A percentile compares a stretch with the other conserved stretches of the same genome.
Conservation (phyloP, 2,329 filamentous ascomycete genomes). For the Monilinia polystroma region DNA sequence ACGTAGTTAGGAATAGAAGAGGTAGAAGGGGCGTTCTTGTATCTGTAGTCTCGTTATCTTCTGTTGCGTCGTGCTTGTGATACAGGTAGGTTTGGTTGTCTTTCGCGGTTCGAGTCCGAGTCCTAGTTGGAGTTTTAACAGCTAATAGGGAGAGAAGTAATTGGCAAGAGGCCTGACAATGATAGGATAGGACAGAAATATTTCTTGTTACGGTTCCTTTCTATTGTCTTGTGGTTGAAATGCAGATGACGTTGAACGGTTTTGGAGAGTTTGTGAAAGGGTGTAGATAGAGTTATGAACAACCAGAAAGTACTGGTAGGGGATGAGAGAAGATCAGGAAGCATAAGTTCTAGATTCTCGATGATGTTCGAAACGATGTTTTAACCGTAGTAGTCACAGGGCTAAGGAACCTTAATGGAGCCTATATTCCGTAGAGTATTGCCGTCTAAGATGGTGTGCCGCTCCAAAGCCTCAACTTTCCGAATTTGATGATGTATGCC, state of each 20-base stretch:
- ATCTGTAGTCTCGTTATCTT: neutral
- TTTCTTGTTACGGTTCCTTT: conserved; percentile 1
- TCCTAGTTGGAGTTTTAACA: neutral
- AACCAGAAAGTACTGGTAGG: conserved; percentile 21
- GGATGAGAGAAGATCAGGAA: conserved; percentile 3
- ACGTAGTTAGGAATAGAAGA: neutral
- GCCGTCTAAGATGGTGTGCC: neutral
- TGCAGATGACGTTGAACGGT: neutral
- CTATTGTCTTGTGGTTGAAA: neutral
- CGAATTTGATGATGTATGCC: neutral
- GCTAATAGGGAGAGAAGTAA: neutral
- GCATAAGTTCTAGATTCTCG: conserved; percentile 14
- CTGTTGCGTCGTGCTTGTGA: neutral
- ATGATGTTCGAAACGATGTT: neutral
- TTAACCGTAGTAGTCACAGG: conserved; percentile 1
- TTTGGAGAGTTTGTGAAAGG: neutral
- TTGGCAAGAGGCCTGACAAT: neutral
- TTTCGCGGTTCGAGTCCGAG: neutral
- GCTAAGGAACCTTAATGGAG: neutral
- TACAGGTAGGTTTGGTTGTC: neutral
- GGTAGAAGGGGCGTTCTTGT: conserved; percentile 1
- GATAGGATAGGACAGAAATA: neutral
- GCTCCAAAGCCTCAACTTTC: neutral
- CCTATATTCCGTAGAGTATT: neutral
- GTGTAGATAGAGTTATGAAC: neutral